phyloP scores from a whole-genome alignment of 1,284 basidiomycete genomes.

The Tremellales sp. region DNA sequence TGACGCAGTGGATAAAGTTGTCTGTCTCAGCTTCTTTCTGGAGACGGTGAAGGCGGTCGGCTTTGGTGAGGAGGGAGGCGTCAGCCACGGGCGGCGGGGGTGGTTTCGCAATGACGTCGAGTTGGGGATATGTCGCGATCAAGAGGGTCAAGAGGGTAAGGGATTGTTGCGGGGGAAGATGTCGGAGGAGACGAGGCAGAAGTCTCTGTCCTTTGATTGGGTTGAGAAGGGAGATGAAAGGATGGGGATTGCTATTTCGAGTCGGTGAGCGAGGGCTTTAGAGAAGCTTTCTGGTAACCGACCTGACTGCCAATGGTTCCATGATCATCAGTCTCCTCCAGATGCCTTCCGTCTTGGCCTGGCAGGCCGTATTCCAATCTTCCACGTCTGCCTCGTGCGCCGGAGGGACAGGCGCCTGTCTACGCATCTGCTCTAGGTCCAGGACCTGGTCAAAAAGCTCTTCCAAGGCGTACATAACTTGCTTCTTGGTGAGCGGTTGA shows the following conservation, averaged over 20 bases:
- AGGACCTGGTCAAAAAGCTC: slow-evolving; percentile 80
- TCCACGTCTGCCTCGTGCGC: slow-evolving; percentile 56
- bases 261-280: slow-evolving; percentile 5
- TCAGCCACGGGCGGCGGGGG: slow-evolving; percentile 55
- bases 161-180: slow-evolving; percentile 73
- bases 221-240: slow-evolving; percentile 87
- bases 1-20: slow-evolving; percentile 76
- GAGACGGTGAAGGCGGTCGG: slow-evolving; percentile 60
- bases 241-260: slow-evolving; percentile 74
- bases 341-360: slow-evolving; percentile 63
- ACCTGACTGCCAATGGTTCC: slow-evolving; percentile 88
- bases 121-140: slow-evolving; percentile 86
- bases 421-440: slow-evolving; percentile 77
- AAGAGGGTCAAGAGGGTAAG: slow-evolving; percentile 85
- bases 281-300: slow-evolving; percentile 27
- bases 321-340: slow-evolving; percentile 82
- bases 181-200: slow-evolving; percentile 82
- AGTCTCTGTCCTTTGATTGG: slow-evolving; percentile 91
- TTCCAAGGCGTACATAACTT: slow-evolving; percentile 78
- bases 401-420: slow-evolving; percentile 63
- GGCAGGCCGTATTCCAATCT: slow-evolving; percentile 61
- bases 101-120: slow-evolving; percentile 81
- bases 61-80: slow-evolving; percentile 48
- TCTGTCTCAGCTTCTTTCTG: slow-evolving; percentile 85
- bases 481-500: slow-evolving; percentile 68